A percentile compares a stretch with the other conserved stretches of the same genome.
These are phyloP conservation scores for Brachypodium distachyon DNA, from an alignment of 202 grass and related monocot species.

Conservation along the genomic window DNA sequence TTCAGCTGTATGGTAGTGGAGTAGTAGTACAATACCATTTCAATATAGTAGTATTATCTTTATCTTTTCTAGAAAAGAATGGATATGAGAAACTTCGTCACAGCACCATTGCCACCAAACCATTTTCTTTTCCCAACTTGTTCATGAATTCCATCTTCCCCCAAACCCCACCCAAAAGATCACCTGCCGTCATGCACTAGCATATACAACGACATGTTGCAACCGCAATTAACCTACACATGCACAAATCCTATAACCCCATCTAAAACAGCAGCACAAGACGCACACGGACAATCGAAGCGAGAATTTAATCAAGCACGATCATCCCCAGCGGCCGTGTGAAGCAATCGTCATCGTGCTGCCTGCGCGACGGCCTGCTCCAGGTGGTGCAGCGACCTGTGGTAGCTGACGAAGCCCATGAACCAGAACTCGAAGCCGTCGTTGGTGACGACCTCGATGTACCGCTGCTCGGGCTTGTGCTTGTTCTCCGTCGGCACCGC, in stretches of 20 bases:
- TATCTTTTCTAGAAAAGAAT: constrained; percentile 14
- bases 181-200: constrained; percentile 7
- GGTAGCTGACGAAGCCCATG: constrained; percentile 69
- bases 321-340: background rate
- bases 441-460: constrained; percentile 56
- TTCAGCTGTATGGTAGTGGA: background rate
- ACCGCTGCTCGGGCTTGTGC: constrained; percentile 68
- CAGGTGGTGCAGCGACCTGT: constrained; percentile 55
- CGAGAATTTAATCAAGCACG: background rate
- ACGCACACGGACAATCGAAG: background rate
- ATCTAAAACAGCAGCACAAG: background rate
- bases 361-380: constrained; percentile 40
- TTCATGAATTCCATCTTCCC: constrained; percentile 14
- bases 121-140: constrained; percentile 13
- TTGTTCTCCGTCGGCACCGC: constrained; percentile 50
- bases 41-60: background rate
- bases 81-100: background rate
- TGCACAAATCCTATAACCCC: background rate
- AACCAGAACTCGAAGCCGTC: constrained; percentile 99
- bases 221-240: constrained; percentile 7
- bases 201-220: constrained; percentile 38
- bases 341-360: constrained; percentile 20
- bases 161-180: background rate
- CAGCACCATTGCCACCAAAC: background rate
- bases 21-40: background rate